Conservation (phyloP, 2,329 filamentous ascomycete species). For the Xylaria hypoxylon region DNA sequence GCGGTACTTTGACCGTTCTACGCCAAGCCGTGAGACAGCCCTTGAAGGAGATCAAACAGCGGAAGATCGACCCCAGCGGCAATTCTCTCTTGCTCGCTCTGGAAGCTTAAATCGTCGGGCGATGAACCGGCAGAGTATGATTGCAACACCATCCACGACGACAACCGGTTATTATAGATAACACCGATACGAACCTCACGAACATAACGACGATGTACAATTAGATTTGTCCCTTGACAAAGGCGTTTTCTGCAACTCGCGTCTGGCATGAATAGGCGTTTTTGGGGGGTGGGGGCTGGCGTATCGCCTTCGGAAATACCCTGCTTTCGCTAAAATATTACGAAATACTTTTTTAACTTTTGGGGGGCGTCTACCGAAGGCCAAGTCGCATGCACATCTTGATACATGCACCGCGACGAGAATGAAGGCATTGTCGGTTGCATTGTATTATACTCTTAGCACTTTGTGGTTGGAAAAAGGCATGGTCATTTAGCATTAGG, state of each 20-base stretch:
- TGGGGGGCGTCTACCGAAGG: not conserved
- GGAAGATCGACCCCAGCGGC: slow-evolving; percentile 59
- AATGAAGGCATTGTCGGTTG: slow-evolving; percentile 1
- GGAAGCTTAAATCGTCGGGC: slow-evolving; percentile 60
- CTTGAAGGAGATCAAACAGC: slow-evolving; percentile 52
- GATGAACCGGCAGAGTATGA: slow-evolving; percentile 59
- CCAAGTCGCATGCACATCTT: slow-evolving; percentile 13
- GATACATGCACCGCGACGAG: slow-evolving; percentile 8
- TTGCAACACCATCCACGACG: slow-evolving; percentile 54
- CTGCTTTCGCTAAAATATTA: slow-evolving; percentile 24
- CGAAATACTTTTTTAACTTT: slow-evolving; percentile 16
- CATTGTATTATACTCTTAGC: slow-evolving; percentile 12
- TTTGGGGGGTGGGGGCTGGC: slow-evolving; percentile 32
- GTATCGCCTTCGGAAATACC: slow-evolving; percentile 35
- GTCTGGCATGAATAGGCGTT: slow-evolving; percentile 47
- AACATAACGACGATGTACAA: slow-evolving; percentile 51
- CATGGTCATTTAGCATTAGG: slow-evolving; percentile 25
- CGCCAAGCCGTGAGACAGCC: slow-evolving; percentile 56
- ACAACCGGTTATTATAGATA: slow-evolving; percentile 59
- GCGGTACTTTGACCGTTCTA: slow-evolving; percentile 62
- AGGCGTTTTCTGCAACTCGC: slow-evolving; percentile 40
- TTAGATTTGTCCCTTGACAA: slow-evolving; percentile 44
- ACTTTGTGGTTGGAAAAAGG: slow-evolving; percentile 31
- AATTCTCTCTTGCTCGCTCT: slow-evolving; percentile 59
- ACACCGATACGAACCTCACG: slow-evolving; percentile 43